Percentiles rank a stretch among this genome's conserved stretches.
Conservation (phyloP, 257 asterid species). For the Orobanche coerulescens region DNA sequence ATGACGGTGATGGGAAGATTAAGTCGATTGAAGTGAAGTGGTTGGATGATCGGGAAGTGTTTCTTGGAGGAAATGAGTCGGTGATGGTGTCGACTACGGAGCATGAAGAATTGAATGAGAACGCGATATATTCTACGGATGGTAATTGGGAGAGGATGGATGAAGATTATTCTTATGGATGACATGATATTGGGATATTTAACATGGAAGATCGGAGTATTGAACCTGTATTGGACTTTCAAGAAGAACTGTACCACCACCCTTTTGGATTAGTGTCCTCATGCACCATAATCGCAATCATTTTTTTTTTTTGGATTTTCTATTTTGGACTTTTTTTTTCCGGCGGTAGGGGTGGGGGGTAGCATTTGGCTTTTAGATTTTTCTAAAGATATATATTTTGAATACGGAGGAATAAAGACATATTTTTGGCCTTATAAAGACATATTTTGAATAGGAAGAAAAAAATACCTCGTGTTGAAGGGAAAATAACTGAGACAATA, state of each 20-base stretch:
- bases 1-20: not conserved
- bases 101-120: conserved; percentile 6
- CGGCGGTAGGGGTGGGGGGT: no score
- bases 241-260: conserved; percentile 21
- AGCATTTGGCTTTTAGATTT: no score
- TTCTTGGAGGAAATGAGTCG: conserved; percentile 34
- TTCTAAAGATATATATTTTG: no score
- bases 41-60: conserved; percentile 19
- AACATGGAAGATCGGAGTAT: conserved; percentile 20
- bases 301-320: not conserved
- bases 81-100: conserved; percentile 8
- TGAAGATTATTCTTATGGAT: conserved; percentile 30
- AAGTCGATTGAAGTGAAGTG: conserved; percentile 20
- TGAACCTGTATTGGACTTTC: not conserved
- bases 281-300: not conserved
- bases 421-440: no score
- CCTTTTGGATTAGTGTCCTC: conserved; percentile 26
- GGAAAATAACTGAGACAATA: no score
- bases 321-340: no score
- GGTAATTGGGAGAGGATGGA: conserved; percentile 30
- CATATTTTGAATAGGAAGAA: no score
- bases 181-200: conserved; percentile 36
- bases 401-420: no score
- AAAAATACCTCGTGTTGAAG: no score
- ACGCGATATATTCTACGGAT: conserved; percentile 32